A percentile compares a stretch with the other conserved stretches of the same genome.
Conservation (phyloP, 306 rosid genomes). For the Quercus cerris region DNA sequence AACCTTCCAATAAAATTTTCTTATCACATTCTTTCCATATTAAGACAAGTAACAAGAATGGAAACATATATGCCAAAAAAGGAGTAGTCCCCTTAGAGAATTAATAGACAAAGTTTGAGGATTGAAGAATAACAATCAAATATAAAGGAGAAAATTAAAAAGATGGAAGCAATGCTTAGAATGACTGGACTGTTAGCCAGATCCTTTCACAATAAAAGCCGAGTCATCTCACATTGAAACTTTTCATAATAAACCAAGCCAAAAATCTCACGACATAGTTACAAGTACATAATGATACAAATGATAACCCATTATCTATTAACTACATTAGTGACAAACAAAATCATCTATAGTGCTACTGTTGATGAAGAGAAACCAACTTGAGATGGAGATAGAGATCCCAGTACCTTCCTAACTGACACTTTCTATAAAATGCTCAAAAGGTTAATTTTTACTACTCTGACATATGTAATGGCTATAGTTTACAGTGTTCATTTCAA, state of each 20-base stretch:
- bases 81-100: neutral
- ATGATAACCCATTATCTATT: neutral
- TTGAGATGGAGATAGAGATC: neutral
- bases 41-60: too few relatives aligned
- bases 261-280: too few relatives aligned
- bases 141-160: neutral
- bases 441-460: neutral
- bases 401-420: neutral
- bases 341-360: neutral
- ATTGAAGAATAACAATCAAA: neutral
- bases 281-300: neutral
- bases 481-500: too few relatives aligned
- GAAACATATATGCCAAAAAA: too few relatives aligned
- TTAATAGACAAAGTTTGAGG: neutral
- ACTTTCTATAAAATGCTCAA: neutral
- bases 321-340: neutral
- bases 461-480: neutral
- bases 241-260: too few relatives aligned
- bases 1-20: neutral
- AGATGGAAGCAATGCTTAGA: neutral
- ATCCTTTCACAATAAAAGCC: neutral
- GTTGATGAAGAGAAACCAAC: neutral
- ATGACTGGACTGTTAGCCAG: neutral
- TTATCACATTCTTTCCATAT: too few relatives aligned
- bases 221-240: neutral